These are phyloP conservation scores for Lactarius sanguifluus DNA, from an alignment of 768 basidiomycete genomes.

Conservation along the genomic window DNA sequence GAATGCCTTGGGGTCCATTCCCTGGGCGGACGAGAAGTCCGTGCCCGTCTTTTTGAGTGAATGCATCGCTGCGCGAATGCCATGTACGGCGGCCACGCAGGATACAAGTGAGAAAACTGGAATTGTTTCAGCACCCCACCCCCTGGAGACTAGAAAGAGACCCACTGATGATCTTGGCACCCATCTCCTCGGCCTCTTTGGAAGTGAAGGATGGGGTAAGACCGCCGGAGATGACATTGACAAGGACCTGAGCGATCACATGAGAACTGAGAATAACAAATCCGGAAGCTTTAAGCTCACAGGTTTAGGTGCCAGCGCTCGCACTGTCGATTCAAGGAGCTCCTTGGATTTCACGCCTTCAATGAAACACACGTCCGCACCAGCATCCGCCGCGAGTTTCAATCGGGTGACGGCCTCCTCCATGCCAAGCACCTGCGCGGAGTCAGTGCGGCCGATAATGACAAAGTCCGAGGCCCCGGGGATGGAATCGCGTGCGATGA, in stretches of 20 bases:
- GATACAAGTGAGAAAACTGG: slow-evolving; percentile 75
- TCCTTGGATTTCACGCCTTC: slow-evolving; percentile 73
- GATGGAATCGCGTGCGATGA: slow-evolving; percentile 71
- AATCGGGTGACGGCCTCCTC: slow-evolving; percentile 68
- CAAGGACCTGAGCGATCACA: slow-evolving; percentile 50
- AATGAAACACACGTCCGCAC: slow-evolving; percentile 81
- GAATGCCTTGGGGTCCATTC: slow-evolving; percentile 78
- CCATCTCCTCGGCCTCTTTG: slow-evolving; percentile 64
- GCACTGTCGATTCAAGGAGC: slow-evolving; percentile 61
- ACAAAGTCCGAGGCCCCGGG: slow-evolving; percentile 78
- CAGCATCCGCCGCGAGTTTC: slow-evolving; percentile 67
- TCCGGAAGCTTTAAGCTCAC: slow-evolving; percentile 37
- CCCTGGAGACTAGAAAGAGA: slow-evolving; percentile 16
- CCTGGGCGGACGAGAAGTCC: slow-evolving; percentile 55
- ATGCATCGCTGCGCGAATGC: slow-evolving; percentile 74
- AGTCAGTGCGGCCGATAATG: slow-evolving; percentile 75
- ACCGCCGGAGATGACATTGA: slow-evolving; percentile 79
- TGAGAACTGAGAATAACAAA: neutral
- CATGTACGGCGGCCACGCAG: slow-evolving; percentile 74
- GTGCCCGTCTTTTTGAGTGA: slow-evolving; percentile 77
- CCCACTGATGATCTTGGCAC: slow-evolving; percentile 78
- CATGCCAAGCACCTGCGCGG: slow-evolving; percentile 77
- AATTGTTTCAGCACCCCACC: neutral
- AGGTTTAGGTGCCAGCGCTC: slow-evolving; percentile 68
- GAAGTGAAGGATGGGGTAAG: slow-evolving; percentile 73